Percentiles rank a stretch among this genome's conserved stretches.
These are phyloP conservation scores for Dactylonectria macrodidyma DNA, from an alignment of 2,329 filamentous ascomycete species.

Conservation along the genomic window DNA sequence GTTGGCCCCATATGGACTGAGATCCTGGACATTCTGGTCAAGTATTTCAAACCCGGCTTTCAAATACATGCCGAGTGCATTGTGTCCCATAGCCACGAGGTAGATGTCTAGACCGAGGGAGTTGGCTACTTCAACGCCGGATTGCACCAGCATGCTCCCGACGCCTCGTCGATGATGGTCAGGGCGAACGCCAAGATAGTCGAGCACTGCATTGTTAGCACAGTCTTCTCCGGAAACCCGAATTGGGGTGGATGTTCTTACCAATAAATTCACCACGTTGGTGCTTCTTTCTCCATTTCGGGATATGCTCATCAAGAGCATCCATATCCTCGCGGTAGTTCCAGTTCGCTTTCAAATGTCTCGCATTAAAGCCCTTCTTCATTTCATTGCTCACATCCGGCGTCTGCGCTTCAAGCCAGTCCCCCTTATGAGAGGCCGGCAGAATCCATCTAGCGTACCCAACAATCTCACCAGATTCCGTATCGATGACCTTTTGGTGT, in stretches of 20 bases:
- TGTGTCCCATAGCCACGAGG: constrained; percentile 38
- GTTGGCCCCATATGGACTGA: constrained; percentile 23
- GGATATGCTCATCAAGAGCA: constrained; percentile 28
- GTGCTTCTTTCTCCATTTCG: constrained; percentile 28
- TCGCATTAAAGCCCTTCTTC: constrained; percentile 3
- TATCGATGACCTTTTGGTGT: constrained; percentile 40
- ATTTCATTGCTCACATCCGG: constrained; percentile 30
- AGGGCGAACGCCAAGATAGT: constrained; percentile 43
- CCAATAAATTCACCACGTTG: constrained; percentile 31
- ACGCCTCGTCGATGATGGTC: constrained; percentile 41
- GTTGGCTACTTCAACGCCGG: constrained; percentile 38
- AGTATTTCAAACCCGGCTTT: constrained; percentile 39
- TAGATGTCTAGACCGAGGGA: constrained; percentile 36
- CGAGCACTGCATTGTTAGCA: constrained; percentile 33
- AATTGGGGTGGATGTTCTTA: background rate
- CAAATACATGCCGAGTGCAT: constrained; percentile 33
- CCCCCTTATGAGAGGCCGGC: constrained; percentile 22
- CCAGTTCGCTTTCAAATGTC: constrained; percentile 15
- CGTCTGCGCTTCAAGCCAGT: constrained; percentile 35
- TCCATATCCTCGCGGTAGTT: constrained; percentile 20
- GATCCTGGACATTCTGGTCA: constrained; percentile 23
- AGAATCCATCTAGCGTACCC: constrained; percentile 42
- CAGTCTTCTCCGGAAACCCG: background rate
- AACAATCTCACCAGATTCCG: constrained; percentile 39
- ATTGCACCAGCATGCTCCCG: constrained; percentile 40